phyloP scores from a whole-genome alignment of 2,329 filamentous ascomycete genomes.

The Aspergillus calidoustus region DNA sequence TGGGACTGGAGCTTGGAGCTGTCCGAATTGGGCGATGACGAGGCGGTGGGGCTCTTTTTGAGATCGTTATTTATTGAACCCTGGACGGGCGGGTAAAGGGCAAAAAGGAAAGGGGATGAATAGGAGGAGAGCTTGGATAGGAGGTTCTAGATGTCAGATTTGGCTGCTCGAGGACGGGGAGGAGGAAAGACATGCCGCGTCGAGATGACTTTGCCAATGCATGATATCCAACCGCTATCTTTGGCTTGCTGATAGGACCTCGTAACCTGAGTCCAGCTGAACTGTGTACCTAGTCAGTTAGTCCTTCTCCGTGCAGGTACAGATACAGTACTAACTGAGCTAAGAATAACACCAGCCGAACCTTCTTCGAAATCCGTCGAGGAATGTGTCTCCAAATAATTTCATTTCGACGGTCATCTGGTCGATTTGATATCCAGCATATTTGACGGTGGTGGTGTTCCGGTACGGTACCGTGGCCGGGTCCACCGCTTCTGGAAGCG shows the following conservation, averaged over 20 bases:
- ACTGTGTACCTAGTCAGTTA: not conserved
- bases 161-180: not conserved
- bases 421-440: not conserved
- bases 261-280: not conserved
- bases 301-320: not conserved
- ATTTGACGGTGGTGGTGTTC: constrained; percentile 6
- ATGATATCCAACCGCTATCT: not conserved
- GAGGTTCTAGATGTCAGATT: not conserved
- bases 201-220: not conserved
- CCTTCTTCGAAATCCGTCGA: not conserved
- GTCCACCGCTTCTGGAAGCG: not conserved
- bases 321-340: not conserved
- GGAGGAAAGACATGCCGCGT: not conserved
- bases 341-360: not conserved
- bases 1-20: not conserved
- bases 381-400: constrained; percentile 1
- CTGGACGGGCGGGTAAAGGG: constrained; percentile 5
- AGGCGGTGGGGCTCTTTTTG: constrained; percentile 22
- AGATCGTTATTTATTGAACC: constrained; percentile 23
- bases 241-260: not conserved
- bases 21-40: constrained; percentile 17
- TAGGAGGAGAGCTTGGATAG: constrained; percentile 1
- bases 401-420: not conserved
- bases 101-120: not conserved
- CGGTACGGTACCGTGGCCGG: not conserved